Evolutionary conservation across 164 flowering plant genomes (phyloP), one percentile per base, ranked within the genome.

Genomic region (Vitis labrusca): DNA sequence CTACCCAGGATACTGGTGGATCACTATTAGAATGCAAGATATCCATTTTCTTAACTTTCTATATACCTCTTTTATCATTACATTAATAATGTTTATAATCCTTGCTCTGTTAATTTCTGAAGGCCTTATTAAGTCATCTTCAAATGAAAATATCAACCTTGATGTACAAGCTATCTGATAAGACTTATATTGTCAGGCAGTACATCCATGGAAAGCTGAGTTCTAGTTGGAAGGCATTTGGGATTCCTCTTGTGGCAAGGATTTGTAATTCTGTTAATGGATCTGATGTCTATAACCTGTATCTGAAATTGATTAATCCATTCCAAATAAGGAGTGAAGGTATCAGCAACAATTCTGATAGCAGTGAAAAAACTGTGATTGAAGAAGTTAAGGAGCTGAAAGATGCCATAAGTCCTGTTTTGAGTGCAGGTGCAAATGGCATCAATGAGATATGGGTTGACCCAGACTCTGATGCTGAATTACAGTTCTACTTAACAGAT

Each of bases 241-340:
- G 94, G 53, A 74, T 88, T 70, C 99, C 99, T 70, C 86, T 95
- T 66, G 83, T 89, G 10, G 80, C 89, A 70, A 85, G 82, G 63
- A 67, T 84, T 19, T 49, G 55, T 62, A 60, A 77, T 63, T 2
- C 75, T 64, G 71, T 57, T 59, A 79, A 77, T 76, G 97, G 97
- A 74, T 86, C 85, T 56, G 87, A 85, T 78, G 76, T 93, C 50
- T 64, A 63, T 56, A 74, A 79, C 54, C 63, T 81, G 55, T 95
- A 82, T 74, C 32, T 79, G 69, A 83, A 85, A 37, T 81, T 92
- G 75, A 75, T 94, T 54, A 68, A 65, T 48, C 88, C 97, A 64
- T 88, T 86, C 72, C 64, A 77, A 50, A 66, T 73, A 52, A 68
- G 74, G 3, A 47, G 55, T 27, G 83, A 80, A 56, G 77, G 77